Conservation (phyloP, 805 yeast genomes). For the Candida koratica region DNA sequence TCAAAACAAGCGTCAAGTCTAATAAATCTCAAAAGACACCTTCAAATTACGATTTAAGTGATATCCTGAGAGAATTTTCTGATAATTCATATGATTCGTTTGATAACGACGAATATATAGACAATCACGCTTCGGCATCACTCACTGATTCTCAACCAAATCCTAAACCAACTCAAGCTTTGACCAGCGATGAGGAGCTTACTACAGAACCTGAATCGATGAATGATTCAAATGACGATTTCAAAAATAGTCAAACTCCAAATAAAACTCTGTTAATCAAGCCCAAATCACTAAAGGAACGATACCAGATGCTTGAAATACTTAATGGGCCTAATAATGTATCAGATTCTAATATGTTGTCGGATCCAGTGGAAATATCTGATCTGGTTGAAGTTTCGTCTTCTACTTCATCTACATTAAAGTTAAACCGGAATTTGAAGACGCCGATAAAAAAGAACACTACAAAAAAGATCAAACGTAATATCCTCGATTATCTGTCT, state of each 20-base stretch:
- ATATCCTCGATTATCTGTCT: constrained; percentile 4
- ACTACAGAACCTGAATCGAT: constrained; percentile 2
- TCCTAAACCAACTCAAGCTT: constrained; percentile 1
- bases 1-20: not conserved
- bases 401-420: constrained; percentile 3
- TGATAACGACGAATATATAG: constrained; percentile 1
- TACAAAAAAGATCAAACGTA: not conserved
- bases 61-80: constrained; percentile 5
- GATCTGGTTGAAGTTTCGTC: not conserved
- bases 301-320: not conserved
- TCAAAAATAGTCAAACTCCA: not conserved
- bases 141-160: constrained; percentile 2
- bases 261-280: not conserved
- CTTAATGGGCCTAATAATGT: constrained; percentile 1
- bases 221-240: constrained; percentile 4
- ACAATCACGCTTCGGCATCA: not conserved
- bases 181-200: not conserved
- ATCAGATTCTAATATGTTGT: not conserved
- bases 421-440: constrained; percentile 8
- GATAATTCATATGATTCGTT: constrained; percentile 5
- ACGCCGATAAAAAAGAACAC: not conserved
- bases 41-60: constrained; percentile 4
- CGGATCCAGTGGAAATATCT: not conserved
- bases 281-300: not conserved
- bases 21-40: not conserved